phyloP scores from a whole-genome alignment of 805 yeast genomes.

The Suhomyces faveliae region DNA sequence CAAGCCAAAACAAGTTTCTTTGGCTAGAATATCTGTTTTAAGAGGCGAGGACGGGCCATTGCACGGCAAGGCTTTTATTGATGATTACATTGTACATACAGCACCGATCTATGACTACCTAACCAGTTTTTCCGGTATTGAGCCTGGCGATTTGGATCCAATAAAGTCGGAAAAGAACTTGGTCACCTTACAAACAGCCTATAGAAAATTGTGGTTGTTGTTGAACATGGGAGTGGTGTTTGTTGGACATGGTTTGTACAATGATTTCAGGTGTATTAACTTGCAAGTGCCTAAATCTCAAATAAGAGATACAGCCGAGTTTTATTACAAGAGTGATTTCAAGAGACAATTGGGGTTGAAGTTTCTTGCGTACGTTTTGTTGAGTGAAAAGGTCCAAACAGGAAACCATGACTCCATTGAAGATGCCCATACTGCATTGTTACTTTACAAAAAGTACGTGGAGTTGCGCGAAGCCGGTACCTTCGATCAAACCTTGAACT shows the following conservation, averaged over 20 bases:
- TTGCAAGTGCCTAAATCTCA: constrained; percentile 82
- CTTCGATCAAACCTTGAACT: constrained; percentile 60
- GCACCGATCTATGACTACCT: constrained; percentile 77
- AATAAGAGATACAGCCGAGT: constrained; percentile 84
- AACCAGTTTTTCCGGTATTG: constrained; percentile 92
- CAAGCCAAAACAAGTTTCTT: constrained; percentile 69
- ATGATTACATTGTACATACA: constrained; percentile 81
- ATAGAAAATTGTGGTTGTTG: constrained; percentile 85
- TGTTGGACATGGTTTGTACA: constrained; percentile 90
- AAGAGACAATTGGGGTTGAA: constrained; percentile 81
- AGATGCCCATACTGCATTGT: constrained; percentile 86
- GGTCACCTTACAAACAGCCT: constrained; percentile 79
- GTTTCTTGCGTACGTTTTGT: constrained; percentile 77
- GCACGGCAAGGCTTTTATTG: constrained; percentile 80
- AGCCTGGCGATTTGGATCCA: constrained; percentile 85
- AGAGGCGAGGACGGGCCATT: constrained; percentile 66
- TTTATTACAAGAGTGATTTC: constrained; percentile 70
- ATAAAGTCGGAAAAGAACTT: constrained; percentile 59
- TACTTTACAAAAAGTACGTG: constrained; percentile 68
- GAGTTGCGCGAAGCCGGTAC: constrained; percentile 57
- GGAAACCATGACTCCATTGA: constrained; percentile 97
- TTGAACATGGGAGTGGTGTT: constrained; percentile 86
- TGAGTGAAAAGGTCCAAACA: constrained; percentile 75
- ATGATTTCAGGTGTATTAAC: constrained; percentile 92
- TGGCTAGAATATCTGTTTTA: constrained; percentile 87